phyloP scores from a whole-genome alignment of 208 protist species.

The Leishmania lainsoni region DNA sequence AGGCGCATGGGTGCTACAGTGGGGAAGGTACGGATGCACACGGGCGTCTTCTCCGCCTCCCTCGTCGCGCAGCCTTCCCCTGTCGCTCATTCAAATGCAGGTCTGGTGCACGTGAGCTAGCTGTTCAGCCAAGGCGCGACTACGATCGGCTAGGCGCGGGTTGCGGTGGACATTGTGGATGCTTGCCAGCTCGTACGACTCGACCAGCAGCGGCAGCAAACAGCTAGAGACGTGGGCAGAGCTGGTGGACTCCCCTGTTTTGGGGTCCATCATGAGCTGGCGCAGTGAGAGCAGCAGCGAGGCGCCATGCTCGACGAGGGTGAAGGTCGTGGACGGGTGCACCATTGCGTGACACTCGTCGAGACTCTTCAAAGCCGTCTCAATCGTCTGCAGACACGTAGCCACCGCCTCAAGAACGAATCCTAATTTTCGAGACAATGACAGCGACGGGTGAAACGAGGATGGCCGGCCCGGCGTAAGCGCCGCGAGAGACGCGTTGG shows the following conservation, averaged over 20 bases:
- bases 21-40: background rate
- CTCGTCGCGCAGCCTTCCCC: background rate
- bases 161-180: slow-evolving; percentile 23
- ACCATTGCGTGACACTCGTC: slow-evolving; percentile 45
- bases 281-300: slow-evolving; percentile 38
- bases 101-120: slow-evolving; percentile 47
- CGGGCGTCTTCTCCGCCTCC: background rate
- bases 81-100: background rate
- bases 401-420: slow-evolving; percentile 2
- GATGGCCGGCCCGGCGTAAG: background rate
- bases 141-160: slow-evolving; percentile 20
- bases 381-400: slow-evolving; percentile 48
- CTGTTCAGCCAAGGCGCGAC: slow-evolving; percentile 48
- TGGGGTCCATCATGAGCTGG: slow-evolving; percentile 22
- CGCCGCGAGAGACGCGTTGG: slow-evolving; percentile 4
- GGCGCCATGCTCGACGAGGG: slow-evolving; percentile 52
- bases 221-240: slow-evolving; percentile 15
- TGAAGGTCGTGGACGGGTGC: slow-evolving; percentile 55
- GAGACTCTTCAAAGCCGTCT: slow-evolving; percentile 42
- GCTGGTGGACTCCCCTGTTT: slow-evolving; percentile 26
- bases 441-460: slow-evolving; percentile 1
- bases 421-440: slow-evolving; percentile 1
- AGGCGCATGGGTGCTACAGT: background rate
- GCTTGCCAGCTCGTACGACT: slow-evolving; percentile 51
- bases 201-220: slow-evolving; percentile 56